Percentiles rank a stretch among this genome's conserved stretches.
Evolutionary conservation across 192 early-diverging fungal species (phyloP).

Genomic region (Kappamyces sp.): DNA sequence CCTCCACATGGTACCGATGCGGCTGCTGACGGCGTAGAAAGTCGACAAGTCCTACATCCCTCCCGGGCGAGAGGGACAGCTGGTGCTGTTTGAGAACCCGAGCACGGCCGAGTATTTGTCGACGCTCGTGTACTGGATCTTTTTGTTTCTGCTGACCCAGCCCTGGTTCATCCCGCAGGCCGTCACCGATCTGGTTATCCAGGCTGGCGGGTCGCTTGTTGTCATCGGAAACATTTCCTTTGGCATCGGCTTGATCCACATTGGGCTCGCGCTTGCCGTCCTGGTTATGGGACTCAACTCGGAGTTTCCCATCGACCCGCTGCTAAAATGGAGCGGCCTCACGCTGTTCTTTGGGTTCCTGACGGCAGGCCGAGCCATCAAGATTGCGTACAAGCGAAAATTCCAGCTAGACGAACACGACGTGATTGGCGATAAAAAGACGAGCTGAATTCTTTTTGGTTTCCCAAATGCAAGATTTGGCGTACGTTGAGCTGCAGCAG

Average conservation of each 20-base stretch:
- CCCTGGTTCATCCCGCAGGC: background rate
- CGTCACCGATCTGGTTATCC: background rate
- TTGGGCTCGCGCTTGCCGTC: background rate
- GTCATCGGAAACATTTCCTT: background rate
- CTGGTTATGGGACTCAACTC: slow-evolving; percentile 3
- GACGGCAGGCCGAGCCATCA: background rate
- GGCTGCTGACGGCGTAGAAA: background rate
- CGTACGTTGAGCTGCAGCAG: no score
- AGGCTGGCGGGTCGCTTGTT: background rate
- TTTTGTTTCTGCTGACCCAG: background rate
- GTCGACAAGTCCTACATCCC: slow-evolving; percentile 15
- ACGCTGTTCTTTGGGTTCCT: slow-evolving; percentile 11
- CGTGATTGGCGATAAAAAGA: slow-evolving; percentile 11
- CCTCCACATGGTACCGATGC: background rate
- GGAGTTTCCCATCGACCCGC: slow-evolving; percentile 10
- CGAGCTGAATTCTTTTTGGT: no score
- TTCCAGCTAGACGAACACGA: background rate
- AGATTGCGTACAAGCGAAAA: slow-evolving; percentile 10
- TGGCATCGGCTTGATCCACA: background rate
- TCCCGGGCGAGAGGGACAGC: background rate
- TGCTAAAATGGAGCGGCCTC: background rate
- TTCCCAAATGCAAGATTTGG: no score
- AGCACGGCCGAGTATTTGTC: background rate
- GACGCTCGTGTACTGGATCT: background rate
- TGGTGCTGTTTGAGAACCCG: slow-evolving; percentile 6